Evolutionary conservation across 179 eudicot species (phyloP).

Genomic region (Carnegiea gigantea): DNA sequence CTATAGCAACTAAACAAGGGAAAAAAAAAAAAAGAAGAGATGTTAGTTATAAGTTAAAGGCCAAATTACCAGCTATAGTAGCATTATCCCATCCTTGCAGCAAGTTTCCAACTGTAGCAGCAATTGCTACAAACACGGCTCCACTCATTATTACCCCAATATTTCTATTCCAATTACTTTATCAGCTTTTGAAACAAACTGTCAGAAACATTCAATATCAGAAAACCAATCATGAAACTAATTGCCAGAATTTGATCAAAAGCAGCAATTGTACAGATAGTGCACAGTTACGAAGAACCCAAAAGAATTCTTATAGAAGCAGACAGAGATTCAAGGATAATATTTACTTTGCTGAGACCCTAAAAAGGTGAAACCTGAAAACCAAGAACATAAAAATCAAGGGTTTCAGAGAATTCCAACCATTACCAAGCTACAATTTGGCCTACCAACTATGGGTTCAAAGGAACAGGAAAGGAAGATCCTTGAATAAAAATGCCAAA

Average conservation of each 20-base stretch:
- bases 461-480: not conserved
- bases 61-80: conserved; percentile 66
- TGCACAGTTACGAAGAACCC: conserved; percentile 13
- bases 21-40: not conserved
- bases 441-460: conserved; percentile 9
- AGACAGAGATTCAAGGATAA: not conserved
- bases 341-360: not conserved
- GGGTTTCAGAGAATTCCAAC: conserved; percentile 21
- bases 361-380: not conserved
- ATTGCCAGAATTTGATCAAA: not conserved
- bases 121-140: conserved; percentile 77
- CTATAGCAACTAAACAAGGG: not conserved
- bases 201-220: conserved; percentile 22
- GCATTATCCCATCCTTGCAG: conserved; percentile 94
- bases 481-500: not conserved
- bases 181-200: conserved; percentile 25
- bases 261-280: not conserved
- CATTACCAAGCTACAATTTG: conserved; percentile 25
- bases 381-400: conserved; percentile 11
- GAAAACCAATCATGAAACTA: not conserved
- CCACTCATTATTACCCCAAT: conserved; percentile 53
- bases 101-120: conserved; percentile 77
- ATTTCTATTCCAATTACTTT: not conserved
- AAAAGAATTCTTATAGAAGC: conserved; percentile 5
- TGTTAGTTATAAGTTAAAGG: not conserved